These are phyloP conservation scores for Tetrahymena borealis DNA, from an alignment of 73 alveolate species.

Conservation along the genomic window DNA sequence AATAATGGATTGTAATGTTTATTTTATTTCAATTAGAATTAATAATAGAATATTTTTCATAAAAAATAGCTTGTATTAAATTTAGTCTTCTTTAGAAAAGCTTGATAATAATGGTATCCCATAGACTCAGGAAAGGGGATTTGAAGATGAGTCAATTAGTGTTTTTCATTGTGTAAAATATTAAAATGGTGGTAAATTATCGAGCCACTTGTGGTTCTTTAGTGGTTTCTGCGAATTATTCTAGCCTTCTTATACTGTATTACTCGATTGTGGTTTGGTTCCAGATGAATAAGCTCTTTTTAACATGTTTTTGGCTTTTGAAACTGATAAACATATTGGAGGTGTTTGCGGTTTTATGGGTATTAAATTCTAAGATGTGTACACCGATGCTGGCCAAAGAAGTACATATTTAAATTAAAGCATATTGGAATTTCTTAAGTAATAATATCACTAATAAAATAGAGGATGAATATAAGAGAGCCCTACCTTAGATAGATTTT, in stretches of 20 bases:
- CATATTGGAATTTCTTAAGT: neutral
- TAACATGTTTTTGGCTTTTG: constrained; percentile 23
- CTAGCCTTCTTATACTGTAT: constrained; percentile 24
- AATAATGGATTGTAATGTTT: neutral
- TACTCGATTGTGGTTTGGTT: constrained; percentile 36
- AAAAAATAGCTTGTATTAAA: neutral
- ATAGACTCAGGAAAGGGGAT: no score
- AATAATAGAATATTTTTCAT: neutral
- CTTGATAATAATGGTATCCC: no score
- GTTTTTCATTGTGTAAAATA: constrained; percentile 28
- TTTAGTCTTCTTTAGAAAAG: neutral
- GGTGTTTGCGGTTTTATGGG: constrained; percentile 48
- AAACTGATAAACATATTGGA: constrained; percentile 18
- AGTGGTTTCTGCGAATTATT: constrained; percentile 43
- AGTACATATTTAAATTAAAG: neutral
- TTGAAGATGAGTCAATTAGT: constrained; percentile 8
- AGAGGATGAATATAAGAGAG: constrained; percentile 34
- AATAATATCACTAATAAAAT: constrained; percentile 25
- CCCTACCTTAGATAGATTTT: constrained; percentile 37
- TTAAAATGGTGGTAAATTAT: constrained; percentile 26
- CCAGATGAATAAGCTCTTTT: constrained; percentile 36
- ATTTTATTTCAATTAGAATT: neutral
- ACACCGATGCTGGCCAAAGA: neutral
- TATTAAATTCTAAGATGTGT: constrained; percentile 6
- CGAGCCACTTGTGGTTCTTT: constrained; percentile 45